Conservation (phyloP, 371 early-diverging fungal species). For the Thermomucor indicae-seudaticae region DNA sequence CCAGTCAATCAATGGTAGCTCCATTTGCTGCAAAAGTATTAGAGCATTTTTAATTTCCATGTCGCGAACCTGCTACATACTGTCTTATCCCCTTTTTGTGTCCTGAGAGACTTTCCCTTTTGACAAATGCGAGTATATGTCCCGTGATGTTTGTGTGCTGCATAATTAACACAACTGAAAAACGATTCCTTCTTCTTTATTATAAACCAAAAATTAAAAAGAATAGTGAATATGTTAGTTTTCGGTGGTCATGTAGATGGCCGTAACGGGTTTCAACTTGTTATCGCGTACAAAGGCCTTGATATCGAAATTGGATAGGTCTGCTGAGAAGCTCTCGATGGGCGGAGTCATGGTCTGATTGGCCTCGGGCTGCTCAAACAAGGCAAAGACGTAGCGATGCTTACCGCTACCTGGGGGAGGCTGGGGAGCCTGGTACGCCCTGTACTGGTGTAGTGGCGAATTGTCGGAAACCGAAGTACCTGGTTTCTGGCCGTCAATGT, state of each 20-base stretch:
- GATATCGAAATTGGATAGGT: slow-evolving; percentile 8
- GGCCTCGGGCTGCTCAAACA: slow-evolving; percentile 31
- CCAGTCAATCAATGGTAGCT: neutral
- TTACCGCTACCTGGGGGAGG: slow-evolving; percentile 36
- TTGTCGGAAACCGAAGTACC: slow-evolving; percentile 23
- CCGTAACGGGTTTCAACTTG: slow-evolving; percentile 7
- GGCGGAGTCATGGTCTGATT: slow-evolving; percentile 8
- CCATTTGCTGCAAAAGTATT: no score
- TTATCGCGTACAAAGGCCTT: slow-evolving; percentile 7
- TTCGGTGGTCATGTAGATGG: slow-evolving; percentile 6
- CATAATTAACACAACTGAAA: no score
- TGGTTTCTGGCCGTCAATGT: slow-evolving; percentile 39
- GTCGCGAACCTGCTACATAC: no score
- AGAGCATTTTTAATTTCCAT: no score
- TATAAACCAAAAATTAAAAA: neutral
- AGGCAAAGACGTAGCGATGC: slow-evolving; percentile 48
- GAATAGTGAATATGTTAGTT: neutral
- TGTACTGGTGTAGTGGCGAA: slow-evolving; percentile 12
- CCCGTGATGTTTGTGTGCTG: no score
- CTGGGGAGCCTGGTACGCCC: slow-evolving; percentile 37
- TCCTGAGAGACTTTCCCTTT: no score
- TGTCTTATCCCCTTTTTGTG: no score
- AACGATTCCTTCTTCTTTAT: neutral
- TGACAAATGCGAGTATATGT: no score
- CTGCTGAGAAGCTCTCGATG: neutral